phyloP scores from a whole-genome alignment of 2,329 filamentous ascomycete genomes.

The Calcarisporium arbuscula region DNA sequence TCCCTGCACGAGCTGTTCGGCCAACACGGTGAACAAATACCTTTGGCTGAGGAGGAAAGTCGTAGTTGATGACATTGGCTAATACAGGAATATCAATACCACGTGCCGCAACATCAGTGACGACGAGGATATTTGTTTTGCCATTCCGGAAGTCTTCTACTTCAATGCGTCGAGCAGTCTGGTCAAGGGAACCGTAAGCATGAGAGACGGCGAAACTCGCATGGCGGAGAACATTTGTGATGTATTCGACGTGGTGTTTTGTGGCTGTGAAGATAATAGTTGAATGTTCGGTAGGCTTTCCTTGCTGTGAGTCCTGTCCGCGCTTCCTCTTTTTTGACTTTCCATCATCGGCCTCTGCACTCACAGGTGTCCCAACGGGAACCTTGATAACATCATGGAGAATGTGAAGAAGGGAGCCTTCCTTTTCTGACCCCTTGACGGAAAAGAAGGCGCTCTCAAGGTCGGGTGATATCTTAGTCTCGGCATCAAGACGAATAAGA shows the following conservation, averaged over 20 bases:
- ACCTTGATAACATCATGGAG: slow-evolving; percentile 90
- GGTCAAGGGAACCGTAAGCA: slow-evolving; percentile 90
- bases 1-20: slow-evolving; percentile 88
- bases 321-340: slow-evolving; percentile 70
- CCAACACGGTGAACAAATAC: slow-evolving; percentile 95
- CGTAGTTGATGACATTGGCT: slow-evolving; percentile 97
- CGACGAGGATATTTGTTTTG: slow-evolving; percentile 82
- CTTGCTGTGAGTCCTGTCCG: slow-evolving; percentile 32
- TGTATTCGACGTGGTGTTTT: slow-evolving; percentile 95
- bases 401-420: slow-evolving; percentile 83
- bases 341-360: slow-evolving; percentile 39
- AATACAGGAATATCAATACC: slow-evolving; percentile 97
- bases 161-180: slow-evolving; percentile 86
- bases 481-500: slow-evolving; percentile 83
- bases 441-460: slow-evolving; percentile 94
- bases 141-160: slow-evolving; percentile 85
- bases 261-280: slow-evolving; percentile 94
- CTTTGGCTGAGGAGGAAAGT: slow-evolving; percentile 94
- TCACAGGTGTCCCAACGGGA: slow-evolving; percentile 59
- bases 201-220: slow-evolving; percentile 88
- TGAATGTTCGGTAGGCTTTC: slow-evolving; percentile 77
- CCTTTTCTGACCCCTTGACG: slow-evolving; percentile 88
- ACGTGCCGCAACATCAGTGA: slow-evolving; percentile 92
- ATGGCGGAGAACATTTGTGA: slow-evolving; percentile 70
- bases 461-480: slow-evolving; percentile 93